Conservation (phyloP, 805 yeast species). For the Zygosaccharomyces rouxii region DNA sequence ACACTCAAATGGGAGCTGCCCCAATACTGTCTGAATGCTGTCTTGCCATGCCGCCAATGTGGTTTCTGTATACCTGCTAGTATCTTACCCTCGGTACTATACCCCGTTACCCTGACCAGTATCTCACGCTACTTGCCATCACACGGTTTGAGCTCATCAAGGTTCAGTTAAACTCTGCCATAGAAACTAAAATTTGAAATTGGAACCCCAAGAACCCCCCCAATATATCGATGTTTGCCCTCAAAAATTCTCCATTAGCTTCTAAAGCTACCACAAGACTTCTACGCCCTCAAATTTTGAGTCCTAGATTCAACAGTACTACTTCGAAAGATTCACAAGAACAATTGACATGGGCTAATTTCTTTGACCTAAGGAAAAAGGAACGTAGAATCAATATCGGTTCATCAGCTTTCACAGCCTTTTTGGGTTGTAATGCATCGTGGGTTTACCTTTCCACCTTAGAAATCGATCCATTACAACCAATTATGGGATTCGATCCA, state of each 20-base stretch:
- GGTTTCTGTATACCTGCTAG: too few species aligned
- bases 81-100: too few species aligned
- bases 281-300: not conserved
- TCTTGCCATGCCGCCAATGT: too few species aligned
- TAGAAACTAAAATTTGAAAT: too few species aligned
- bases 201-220: not conserved
- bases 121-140: too few species aligned
- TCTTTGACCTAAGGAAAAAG: slow-evolving; percentile 67
- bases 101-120: too few species aligned
- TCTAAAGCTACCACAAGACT: not conserved
- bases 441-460: slow-evolving; percentile 74
- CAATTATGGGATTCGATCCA: slow-evolving; percentile 86
- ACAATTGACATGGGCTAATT: slow-evolving; percentile 69
- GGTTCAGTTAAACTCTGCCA: too few species aligned
- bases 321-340: slow-evolving; percentile 3
- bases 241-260: not conserved
- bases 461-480: slow-evolving; percentile 83
- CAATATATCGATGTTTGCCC: not conserved
- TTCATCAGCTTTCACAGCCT: slow-evolving; percentile 64
- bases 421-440: slow-evolving; percentile 60
- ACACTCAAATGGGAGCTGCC: too few species aligned
- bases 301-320: not conserved
- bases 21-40: too few species aligned
- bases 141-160: not conserved
- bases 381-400: slow-evolving; percentile 66